Evolutionary conservation across 768 basidiomycete species (phyloP), one percentile per base, ranked within the genome.

Genomic region (Kwoniella bestiolae): DNA sequence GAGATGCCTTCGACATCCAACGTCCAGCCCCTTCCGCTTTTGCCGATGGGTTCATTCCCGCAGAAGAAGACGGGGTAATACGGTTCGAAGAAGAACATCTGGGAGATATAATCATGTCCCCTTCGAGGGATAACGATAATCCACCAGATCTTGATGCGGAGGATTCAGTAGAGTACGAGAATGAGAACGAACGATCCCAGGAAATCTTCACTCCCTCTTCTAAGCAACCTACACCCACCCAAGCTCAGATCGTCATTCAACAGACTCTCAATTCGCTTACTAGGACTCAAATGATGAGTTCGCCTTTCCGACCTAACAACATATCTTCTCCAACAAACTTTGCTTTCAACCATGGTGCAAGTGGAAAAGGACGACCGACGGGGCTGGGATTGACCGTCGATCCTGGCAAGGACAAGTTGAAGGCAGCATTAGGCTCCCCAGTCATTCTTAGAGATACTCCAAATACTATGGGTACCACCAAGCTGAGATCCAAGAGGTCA

Each of bases 51-150:
- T n/a, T n/a, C n/a, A n/a, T n/a, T n/a, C n/a, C n/a, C 49, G 23
- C 11, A 11, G 14, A 25, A n/a, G n/a, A 50, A 21, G 32, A 56
- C 46, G 59, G 57, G 14, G 53, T 60, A 1, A 60, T 60, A 5
- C 9, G 32, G n/a, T 60, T 60, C 25, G 57, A 65, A 32, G 32
- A 45, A 16, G 63, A 65, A 25, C 55, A 58, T n/a, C 18, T 53
- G 12, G 63, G 52, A 5, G 62, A 63, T 63, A 56, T 56, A 12
- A 14, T 49, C 4, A 60, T 35, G 65, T 38, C 26, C 8, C 49
- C 38, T 25, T 28, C 35, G 35, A 26, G 23, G 12, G 44, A 63
- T 35, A 11, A 34, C 18, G 45, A 59, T 26, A 16, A 28, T 41
- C 21, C 35, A 47, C 60, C 60, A 14, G 64, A 52, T 4, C 18